Percentiles rank a stretch among this genome's conserved stretches.
Conservation (phyloP, 257 asterid genomes). For the Nicotiana attenuata region DNA sequence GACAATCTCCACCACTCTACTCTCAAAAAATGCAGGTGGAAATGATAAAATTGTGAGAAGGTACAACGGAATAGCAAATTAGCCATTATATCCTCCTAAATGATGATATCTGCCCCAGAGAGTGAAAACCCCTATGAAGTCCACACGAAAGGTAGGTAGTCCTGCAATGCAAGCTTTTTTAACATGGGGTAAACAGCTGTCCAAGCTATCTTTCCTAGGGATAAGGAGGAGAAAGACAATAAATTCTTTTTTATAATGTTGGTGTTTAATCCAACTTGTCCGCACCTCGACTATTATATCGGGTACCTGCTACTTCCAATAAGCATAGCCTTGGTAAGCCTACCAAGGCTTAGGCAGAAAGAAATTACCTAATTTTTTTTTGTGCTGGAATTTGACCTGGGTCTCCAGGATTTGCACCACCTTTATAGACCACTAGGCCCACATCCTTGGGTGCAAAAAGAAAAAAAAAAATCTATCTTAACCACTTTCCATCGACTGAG, state of each 20-base stretch:
- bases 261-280: no score
- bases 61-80: not conserved
- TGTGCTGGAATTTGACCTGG: no score
- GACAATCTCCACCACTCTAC: not conserved
- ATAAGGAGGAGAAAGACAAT: not conserved
- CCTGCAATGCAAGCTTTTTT: not conserved
- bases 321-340: no score
- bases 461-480: not conserved
- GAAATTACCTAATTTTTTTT: no score
- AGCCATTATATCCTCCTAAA: not conserved
- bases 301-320: no score
- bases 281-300: no score
- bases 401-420: no score
- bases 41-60: not conserved
- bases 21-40: not conserved
- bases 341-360: no score
- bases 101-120: not conserved
- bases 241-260: not conserved
- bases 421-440: no score
- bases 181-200: not conserved
- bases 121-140: not conserved
- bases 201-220: not conserved
- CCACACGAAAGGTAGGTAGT: not conserved
- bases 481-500: not conserved
- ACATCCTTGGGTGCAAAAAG: no score